Base-by-base conservation (phyloP, 139 green algal species). In the Coelastrella sp. region DNA sequence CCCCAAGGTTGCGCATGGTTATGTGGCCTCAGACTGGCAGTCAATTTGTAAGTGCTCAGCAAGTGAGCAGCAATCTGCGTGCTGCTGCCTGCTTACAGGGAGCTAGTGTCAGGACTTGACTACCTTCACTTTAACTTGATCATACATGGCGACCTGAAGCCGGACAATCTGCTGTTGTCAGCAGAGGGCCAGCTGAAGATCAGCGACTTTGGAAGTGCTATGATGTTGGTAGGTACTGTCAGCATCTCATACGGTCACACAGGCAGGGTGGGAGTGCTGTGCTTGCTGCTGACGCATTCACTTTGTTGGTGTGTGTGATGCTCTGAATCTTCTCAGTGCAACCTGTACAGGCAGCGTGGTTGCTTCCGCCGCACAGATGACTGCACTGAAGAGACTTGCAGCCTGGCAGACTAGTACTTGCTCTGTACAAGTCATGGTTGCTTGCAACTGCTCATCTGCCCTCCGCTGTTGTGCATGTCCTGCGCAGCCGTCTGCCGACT, bases 111-210 rank as follows among this genome's bases (percentile, higher is more conserved):
- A 58, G 92, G 89, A 13, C 81, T 94, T 14, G 86, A 92, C 47
- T 92, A 94, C 86, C 89, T 92, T 3, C 92, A 94, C 81, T 88
- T 73, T 59, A 91, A 92, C 80, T 80, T 89, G 60, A 92, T 95
- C 54, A 90, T 93, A 74, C 93, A 94, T 79, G 90, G 91, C 4
- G 91, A 95, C 60, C 73, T 95, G 8, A 95, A 95, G 92, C 90
- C 92, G 8, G 93, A 94, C 81, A 95, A 95, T 71, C 80, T 95
- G 60, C 91, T 95, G 58, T 78, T 91, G 60, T 91, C 77, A 13
- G 90, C 87, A 14, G 91, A 94, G 80, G 91, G 83, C 2, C 79
- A 57, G 60, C 87, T 94, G 0, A 95, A 93, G 80, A 91, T 95
- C 68, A 83, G 87, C 17, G 93, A 95, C 73, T 95, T 95, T 91